Percentiles rank a stretch among this genome's conserved stretches.
Conservation (phyloP, 2,329 filamentous ascomycete species). For the Coleophoma cylindrospora region DNA sequence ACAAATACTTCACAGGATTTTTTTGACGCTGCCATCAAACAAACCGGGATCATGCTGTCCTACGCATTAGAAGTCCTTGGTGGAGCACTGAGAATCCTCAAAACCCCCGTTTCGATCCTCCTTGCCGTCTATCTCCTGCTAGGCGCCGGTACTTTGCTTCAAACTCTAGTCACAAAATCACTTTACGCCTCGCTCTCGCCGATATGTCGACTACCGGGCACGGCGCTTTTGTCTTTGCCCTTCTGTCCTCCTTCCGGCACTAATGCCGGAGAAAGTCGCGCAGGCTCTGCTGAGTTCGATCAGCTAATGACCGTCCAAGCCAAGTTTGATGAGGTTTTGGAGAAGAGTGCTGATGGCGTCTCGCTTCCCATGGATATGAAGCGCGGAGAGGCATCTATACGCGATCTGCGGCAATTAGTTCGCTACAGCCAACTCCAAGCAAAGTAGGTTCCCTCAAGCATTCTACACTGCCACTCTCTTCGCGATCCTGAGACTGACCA, state of each 20-base stretch:
- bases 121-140: constrained; percentile 57
- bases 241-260: constrained; percentile 46
- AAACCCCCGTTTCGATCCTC: constrained; percentile 58
- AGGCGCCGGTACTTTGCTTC: constrained; percentile 52
- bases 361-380: constrained; percentile 76
- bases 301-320: constrained; percentile 69
- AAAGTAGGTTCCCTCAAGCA: constrained; percentile 23
- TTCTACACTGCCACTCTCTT: neutral
- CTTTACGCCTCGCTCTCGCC: constrained; percentile 60
- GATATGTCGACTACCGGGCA: constrained; percentile 65
- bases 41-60: constrained; percentile 18
- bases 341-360: constrained; percentile 59
- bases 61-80: constrained; percentile 53
- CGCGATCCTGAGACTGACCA: too few species aligned
- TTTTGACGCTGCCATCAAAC: constrained; percentile 15
- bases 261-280: constrained; percentile 14
- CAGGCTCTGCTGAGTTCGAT: constrained; percentile 55
- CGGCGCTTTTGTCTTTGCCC: constrained; percentile 53
- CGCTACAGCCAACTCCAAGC: constrained; percentile 63
- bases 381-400: constrained; percentile 66
- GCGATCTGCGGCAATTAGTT: constrained; percentile 69
- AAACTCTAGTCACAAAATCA: constrained; percentile 58
- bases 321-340: constrained; percentile 71
- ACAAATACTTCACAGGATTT: constrained; percentile 9
- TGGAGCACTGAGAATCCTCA: constrained; percentile 55